Evolutionary conservation across 83 land plant species (phyloP).

Genomic region (Thuja plicata): DNA sequence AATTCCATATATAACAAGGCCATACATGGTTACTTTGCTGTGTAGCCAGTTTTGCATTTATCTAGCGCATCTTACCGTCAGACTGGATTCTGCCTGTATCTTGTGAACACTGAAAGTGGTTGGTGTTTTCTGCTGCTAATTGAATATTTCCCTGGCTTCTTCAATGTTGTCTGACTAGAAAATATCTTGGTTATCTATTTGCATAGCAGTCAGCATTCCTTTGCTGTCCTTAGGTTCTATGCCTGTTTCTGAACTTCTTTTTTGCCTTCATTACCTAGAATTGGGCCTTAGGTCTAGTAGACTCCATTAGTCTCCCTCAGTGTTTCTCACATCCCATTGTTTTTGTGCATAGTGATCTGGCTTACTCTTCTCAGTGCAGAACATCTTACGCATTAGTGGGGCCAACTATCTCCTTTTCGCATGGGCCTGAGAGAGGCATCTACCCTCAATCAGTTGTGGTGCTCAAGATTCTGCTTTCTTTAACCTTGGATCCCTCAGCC

Average conservation of each 20-base stretch:
- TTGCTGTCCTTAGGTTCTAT: not conserved
- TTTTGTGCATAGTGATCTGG: not conserved
- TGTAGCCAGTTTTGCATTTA: slow-evolving; percentile 3
- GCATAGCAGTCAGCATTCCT: not conserved
- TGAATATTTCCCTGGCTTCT: not conserved
- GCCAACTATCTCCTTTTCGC: not conserved
- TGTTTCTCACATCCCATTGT: not conserved
- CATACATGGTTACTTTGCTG: not conserved
- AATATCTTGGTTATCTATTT: not conserved
- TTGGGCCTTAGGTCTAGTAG: not conserved
- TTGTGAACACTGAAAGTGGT: not conserved
- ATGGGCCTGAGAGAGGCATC: not conserved
- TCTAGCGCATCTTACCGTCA: not conserved
- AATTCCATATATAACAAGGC: not conserved
- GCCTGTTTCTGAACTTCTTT: not conserved
- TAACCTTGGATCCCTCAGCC: not conserved
- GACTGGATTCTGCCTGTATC: not conserved
- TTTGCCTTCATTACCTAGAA: not conserved
- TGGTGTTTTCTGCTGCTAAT: not conserved
- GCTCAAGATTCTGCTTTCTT: not conserved
- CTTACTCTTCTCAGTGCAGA: not conserved
- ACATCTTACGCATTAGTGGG: not conserved
- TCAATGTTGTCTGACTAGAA: not conserved
- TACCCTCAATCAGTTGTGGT: not conserved
- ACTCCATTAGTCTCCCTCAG: not conserved